Base-by-base conservation (phyloP, 2,329 filamentous ascomycete genomes). In the Bertia moriformis region DNA sequence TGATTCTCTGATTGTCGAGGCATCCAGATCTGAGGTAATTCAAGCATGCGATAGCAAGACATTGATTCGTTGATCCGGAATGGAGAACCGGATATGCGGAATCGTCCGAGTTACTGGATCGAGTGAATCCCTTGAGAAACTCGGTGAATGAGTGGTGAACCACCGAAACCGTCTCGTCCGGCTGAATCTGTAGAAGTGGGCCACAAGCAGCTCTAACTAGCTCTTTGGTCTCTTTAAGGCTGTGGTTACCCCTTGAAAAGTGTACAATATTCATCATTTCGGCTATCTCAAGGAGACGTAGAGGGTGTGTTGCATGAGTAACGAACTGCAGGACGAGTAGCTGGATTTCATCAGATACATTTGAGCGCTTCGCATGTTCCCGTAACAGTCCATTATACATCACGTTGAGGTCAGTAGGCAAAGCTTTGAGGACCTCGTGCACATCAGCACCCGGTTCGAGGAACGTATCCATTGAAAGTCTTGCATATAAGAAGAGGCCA, bases 141-240 rank as follows among this genome's bases (percentile, higher is more conserved):
- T 68, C 64, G 0, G 63, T 67, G n/a, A 69, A 57, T 1, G 62
- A 66, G 40, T 67, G 64, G 41, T 69, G 64, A 4, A 67, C 54
- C 5, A 67, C 54, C 15, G 52, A 55, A 17, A 67, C 49, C 0
- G 59, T 61, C 37, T 65, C 63, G 42, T 68, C 60, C 12, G 59
- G 54, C 3, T 61, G 49, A 12, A 66, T 55, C 42, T 68, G 62
- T 3, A 68, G 43, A 3, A 69, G 47, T 4, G 62, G 58, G 0
- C 63, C 63, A 43, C 60, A 65, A 2, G 56, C 54, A 18, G 48
- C 47, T 22, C 57, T 49, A 2, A 64, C 52, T 5, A 62, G 47
- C 3, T 53, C 42, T 42, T 66, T 66, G n/a, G 48, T 51, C 4
- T 48, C 42, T 39, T 48, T 48, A 4, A 54, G 40, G 15, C 51